These are phyloP conservation scores for Globisporangium solare DNA, from an alignment of 352 stramenopile species.

Conservation along the genomic window DNA sequence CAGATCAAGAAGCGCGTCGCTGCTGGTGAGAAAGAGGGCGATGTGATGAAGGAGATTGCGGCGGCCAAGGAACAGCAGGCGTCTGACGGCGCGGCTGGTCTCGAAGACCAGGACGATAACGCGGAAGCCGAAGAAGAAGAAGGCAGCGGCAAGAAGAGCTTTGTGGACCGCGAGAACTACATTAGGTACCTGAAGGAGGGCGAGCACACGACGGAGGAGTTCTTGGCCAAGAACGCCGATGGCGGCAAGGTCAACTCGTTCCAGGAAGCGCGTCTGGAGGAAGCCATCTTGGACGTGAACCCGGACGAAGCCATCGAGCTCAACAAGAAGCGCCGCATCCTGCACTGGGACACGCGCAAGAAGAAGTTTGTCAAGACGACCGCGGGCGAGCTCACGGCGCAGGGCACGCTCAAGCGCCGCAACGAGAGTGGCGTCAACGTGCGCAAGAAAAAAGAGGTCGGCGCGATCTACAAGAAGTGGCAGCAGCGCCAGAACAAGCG, in stretches of 20 bases:
- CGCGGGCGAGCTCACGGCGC: conserved; percentile 83
- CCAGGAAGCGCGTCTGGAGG: conserved; percentile 87
- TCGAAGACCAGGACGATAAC: conserved; percentile 8
- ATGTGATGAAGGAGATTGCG: conserved; percentile 63
- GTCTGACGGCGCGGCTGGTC: neutral
- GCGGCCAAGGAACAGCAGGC: conserved; percentile 29
- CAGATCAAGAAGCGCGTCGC: conserved; percentile 89
- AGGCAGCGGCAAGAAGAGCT: conserved; percentile 26
- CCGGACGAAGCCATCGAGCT: conserved; percentile 97
- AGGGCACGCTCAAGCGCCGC: conserved; percentile 75
- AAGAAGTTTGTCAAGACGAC: conserved; percentile 95
- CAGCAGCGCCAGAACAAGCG: conserved; percentile 88
- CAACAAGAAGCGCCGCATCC: conserved; percentile 96
- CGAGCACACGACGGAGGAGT: conserved; percentile 72
- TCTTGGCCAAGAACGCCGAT: conserved; percentile 65
- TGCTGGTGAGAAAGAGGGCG: conserved; percentile 63
- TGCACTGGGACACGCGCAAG: conserved; percentile 99
- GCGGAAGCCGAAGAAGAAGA: conserved; percentile 24
- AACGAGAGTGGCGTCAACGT: conserved; percentile 83
- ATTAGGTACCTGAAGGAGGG: conserved; percentile 81
- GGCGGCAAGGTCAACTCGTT: conserved; percentile 78
- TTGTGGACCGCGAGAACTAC: conserved; percentile 84
- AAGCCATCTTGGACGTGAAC: conserved; percentile 97
- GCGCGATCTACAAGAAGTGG: conserved; percentile 94
- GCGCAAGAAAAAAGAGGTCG: conserved; percentile 84